phyloP scores from a whole-genome alignment of 78 protist genomes.

The Dictyostelium discoideum region DNA sequence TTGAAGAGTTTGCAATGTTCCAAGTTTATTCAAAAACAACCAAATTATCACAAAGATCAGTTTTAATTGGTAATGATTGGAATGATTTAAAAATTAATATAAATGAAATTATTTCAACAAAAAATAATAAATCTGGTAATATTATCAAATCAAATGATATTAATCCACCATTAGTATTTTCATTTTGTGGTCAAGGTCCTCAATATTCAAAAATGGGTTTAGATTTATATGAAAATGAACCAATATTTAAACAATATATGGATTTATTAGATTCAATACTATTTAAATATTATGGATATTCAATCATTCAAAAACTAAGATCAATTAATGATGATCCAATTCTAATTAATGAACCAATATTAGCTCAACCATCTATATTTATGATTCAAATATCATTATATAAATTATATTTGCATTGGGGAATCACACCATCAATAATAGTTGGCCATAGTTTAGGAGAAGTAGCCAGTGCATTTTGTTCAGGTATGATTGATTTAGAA shows the following conservation, averaged over 20 bases:
- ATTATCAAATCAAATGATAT: neutral
- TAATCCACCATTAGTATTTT: slow-evolving; percentile 12
- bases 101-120: neutral
- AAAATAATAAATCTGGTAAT: neutral
- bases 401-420: slow-evolving; percentile 20
- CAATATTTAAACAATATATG: slow-evolving; percentile 4
- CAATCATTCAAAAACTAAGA: neutral
- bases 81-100: neutral
- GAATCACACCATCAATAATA: slow-evolving; percentile 37
- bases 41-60: neutral
- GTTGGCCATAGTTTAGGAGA: slow-evolving; percentile 82
- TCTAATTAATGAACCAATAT: slow-evolving; percentile 12
- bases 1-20: slow-evolving; percentile 24
- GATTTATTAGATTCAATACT: neutral
- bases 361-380: slow-evolving; percentile 72
- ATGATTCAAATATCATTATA: slow-evolving; percentile 56
- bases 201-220: slow-evolving; percentile 65
- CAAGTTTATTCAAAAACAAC: slow-evolving; percentile 9
- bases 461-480: slow-evolving; percentile 30
- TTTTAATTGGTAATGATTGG: neutral
- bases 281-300: neutral
- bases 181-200: slow-evolving; percentile 82
- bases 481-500: slow-evolving; percentile 23
- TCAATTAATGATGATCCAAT: neutral
- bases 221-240: slow-evolving; percentile 5